Base-by-base conservation (phyloP, 2,329 filamentous ascomycete genomes). In the Pyricularia sp. region DNA sequence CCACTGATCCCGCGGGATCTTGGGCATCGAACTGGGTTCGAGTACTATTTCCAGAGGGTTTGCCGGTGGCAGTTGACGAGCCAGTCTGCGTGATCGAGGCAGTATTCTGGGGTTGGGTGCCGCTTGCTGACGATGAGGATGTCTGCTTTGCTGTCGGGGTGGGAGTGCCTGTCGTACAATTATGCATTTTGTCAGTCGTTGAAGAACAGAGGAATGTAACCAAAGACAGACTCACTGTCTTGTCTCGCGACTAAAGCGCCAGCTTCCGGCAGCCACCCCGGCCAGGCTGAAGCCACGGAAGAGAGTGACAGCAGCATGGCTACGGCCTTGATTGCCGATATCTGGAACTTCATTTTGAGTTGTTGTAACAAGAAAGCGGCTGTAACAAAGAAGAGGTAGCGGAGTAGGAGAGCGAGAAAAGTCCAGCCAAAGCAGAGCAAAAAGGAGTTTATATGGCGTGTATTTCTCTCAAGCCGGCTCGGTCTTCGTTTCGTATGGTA, bases 221-320 rank as follows among this genome's bases (percentile, higher is more conserved):
- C 55, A 19, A 40, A 6, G 13, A 62, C 24, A 53, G 33, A 30
- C 16, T 30, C 8, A n/a, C 26, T 73, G 67, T 81, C 76, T 67
- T 78, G 76, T 66, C 82, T 78, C 62, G 82, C 82, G 55, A 86
- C 74, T 44, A 88, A 71, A 16, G 79, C 71, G 68, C 85, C 80
- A 44, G 79, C 62, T 13, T 82, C 78, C 22, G 83, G 83, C 49
- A 86, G 80, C 84, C 83, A 86, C 65, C 79, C 82, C 61, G 80
- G 64, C 67, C 71, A 69, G 1, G 73, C 83, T 64, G 81, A 78
- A n/a, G 79, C 78, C 26, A 83, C 68, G 19, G 80, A 77, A 9
- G 81, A 74, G 64, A 85, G 73, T 35, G 84, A 79, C 59, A 86
- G 76, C 68, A 84, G 55, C 55, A 59, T 59, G 13, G 55, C 55